Evolutionary conservation across 108 stramenopile species (phyloP).

Genomic region (Cyclotella atomus): DNA sequence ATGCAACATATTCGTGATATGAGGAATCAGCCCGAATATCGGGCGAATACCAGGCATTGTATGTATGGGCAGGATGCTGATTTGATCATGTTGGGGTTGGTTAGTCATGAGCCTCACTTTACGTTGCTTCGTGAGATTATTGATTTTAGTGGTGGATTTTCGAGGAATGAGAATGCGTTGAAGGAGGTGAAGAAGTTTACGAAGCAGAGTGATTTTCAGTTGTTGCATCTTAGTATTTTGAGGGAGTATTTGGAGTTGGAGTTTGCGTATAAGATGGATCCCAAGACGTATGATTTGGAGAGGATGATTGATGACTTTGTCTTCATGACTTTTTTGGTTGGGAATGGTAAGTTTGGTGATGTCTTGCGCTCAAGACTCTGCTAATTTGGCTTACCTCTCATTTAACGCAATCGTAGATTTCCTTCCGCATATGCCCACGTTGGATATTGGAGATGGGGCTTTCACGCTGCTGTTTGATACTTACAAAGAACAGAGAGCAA

Average conservation of each 20-base stretch:
- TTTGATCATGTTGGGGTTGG: slow-evolving; percentile 98
- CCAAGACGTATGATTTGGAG: slow-evolving; percentile 78
- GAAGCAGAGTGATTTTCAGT: slow-evolving; percentile 95
- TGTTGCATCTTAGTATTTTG: slow-evolving; percentile 94
- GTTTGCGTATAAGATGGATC: slow-evolving; percentile 60
- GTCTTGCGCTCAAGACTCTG: too few species aligned
- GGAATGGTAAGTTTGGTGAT: too few species aligned
- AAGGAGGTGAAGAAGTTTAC: slow-evolving; percentile 94
- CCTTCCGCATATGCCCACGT: slow-evolving; percentile 95
- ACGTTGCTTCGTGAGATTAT: slow-evolving; percentile 95
- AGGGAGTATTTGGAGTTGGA: slow-evolving; percentile 96
- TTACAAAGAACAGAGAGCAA: slow-evolving; percentile 86
- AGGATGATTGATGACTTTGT: slow-evolving; percentile 99
- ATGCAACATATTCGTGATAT: slow-evolving; percentile 98
- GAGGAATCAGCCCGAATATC: slow-evolving; percentile 79
- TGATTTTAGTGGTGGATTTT: slow-evolving; percentile 78
- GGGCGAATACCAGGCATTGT: slow-evolving; percentile 95
- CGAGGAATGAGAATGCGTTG: slow-evolving; percentile 71
- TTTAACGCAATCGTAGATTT: too few species aligned
- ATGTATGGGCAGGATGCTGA: slow-evolving; percentile 99
- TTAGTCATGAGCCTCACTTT: slow-evolving; percentile 98
- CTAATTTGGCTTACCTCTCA: too few species aligned
- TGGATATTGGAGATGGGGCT: slow-evolving; percentile 97
- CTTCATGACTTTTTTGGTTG: slow-evolving; percentile 98
- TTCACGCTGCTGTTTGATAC: slow-evolving; percentile 93